Evolutionary conservation across 352 stramenopile genomes (phyloP), one percentile per base, ranked within the genome.

Genomic region (Pythium brachiatum): DNA sequence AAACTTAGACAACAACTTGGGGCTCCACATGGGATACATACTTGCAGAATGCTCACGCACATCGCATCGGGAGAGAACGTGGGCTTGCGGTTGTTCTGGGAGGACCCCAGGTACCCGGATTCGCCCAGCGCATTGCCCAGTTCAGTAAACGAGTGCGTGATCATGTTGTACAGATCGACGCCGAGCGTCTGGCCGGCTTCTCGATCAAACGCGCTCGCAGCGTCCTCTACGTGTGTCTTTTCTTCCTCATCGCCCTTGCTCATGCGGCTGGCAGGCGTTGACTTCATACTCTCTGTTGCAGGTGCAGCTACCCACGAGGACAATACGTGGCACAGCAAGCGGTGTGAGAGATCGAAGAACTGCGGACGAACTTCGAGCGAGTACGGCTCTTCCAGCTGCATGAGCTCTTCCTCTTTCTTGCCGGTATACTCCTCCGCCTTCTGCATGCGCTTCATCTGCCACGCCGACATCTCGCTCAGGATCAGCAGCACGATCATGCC

Each of bases 371-470:
- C 81, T 76, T 96, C 83, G 38, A 96, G 78, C 25, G 87, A 88
- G 50, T 86, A 96, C 11, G 85, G 83, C 53, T 94, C 81, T 65
- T 94, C 87, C 21, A 96, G 64, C 41, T 88, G 78, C 65, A 82
- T 82, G 21, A 91, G 65, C 46, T 92, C 75, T 21, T 90, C 77
- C 55, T 92, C 80, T 13, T 72, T 72, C 64, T 89, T 88, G 0
- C 81, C 76, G 1, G 73, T 76, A 23, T 89, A 88, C 27, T 83
- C 76, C 53, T 94, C 86, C 0, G 76, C 76, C 56, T 88, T 90
- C 53, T 96, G 85, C 86, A 96, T 94, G 57, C 83, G 84, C 52
- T 94, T 91, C 83, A 96, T 94, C 74, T 95, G 84, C 85, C 87
- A 95, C 25, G 80, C 78, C 3, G 85, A 92, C 3, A 95, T 53